A percentile compares a stretch with the other conserved stretches of the same genome.
These are phyloP conservation scores for Penicillium sp. DNA, from an alignment of 2,329 filamentous ascomycete species.

Conservation along the genomic window DNA sequence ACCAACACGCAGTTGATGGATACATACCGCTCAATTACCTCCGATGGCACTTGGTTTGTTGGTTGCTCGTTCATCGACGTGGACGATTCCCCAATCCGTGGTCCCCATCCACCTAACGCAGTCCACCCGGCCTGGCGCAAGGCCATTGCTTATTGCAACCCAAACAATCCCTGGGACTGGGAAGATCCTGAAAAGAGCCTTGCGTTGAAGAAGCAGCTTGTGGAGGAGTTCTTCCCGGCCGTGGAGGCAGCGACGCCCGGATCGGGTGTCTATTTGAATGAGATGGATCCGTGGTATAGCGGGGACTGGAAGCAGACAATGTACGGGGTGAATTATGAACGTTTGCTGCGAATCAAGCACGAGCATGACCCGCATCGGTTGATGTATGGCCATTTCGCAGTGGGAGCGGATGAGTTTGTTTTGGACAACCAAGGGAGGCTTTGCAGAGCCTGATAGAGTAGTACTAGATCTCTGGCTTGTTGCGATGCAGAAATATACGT, in stretches of 20 bases:
- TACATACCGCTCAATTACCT: too few relatives aligned
- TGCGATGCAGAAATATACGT: too few relatives aligned
- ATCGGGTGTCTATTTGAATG: neutral
- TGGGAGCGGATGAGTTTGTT: neutral
- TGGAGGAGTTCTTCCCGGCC: neutral
- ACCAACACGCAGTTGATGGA: too few relatives aligned
- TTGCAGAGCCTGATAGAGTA: too few relatives aligned
- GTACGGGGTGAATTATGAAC: neutral
- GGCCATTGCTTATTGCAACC: neutral
- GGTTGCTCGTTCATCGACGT: too few relatives aligned
- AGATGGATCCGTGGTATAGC: neutral
- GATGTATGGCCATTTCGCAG: neutral
- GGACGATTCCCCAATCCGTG: too few relatives aligned
- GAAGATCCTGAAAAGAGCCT: neutral
- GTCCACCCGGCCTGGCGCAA: neutral
- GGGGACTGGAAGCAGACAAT: neutral
- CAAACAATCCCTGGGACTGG: neutral
- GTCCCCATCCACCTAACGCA: neutral
- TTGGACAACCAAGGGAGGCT: too few relatives aligned
- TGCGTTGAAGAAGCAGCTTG: neutral
- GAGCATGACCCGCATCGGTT: neutral
- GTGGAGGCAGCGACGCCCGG: neutral
- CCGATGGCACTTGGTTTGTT: too few relatives aligned
- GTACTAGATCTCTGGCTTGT: too few relatives aligned
- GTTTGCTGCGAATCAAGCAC: neutral